phyloP scores from a whole-genome alignment of 441 rosid genomes.

The Gossypium laxum region DNA sequence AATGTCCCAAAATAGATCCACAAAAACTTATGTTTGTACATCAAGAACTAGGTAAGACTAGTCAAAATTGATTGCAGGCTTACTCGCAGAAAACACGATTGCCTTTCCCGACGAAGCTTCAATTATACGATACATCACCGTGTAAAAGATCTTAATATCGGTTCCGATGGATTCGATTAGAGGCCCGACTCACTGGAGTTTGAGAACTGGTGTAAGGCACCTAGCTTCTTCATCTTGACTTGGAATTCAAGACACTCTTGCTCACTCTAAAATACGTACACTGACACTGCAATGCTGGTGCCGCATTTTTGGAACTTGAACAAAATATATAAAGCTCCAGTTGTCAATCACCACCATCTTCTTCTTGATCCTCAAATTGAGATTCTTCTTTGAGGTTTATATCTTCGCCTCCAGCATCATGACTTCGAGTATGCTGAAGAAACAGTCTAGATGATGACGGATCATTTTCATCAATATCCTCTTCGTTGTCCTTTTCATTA shows the following conservation, averaged over 20 bases:
- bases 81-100: not conserved
- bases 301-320: not conserved
- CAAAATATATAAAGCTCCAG: not conserved
- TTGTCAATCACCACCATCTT: conserved; percentile 54
- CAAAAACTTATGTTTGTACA: not conserved
- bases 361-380: conserved; percentile 82
- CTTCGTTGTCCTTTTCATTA: conserved; percentile 65
- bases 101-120: conserved; percentile 2
- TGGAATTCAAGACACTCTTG: conserved; percentile 2
- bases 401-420: conserved; percentile 52
- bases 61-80: conserved; percentile 22
- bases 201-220: not conserved
- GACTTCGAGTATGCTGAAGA: conserved; percentile 36
- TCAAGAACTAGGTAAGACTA: conserved; percentile 13
- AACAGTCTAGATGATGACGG: conserved; percentile 57
- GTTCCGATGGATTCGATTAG: not conserved
- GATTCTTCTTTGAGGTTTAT: conserved; percentile 64
- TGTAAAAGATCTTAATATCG: not conserved
- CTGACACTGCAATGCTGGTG: not conserved
- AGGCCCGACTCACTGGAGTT: conserved; percentile 4
- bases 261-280: conserved; percentile 10
- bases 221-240: not conserved
- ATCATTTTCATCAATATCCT: conserved; percentile 68
- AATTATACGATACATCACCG: not conserved
- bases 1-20: not conserved